These are phyloP conservation scores for Mucor piriformis DNA, from an alignment of 371 early-diverging fungal species.

Conservation along the genomic window DNA sequence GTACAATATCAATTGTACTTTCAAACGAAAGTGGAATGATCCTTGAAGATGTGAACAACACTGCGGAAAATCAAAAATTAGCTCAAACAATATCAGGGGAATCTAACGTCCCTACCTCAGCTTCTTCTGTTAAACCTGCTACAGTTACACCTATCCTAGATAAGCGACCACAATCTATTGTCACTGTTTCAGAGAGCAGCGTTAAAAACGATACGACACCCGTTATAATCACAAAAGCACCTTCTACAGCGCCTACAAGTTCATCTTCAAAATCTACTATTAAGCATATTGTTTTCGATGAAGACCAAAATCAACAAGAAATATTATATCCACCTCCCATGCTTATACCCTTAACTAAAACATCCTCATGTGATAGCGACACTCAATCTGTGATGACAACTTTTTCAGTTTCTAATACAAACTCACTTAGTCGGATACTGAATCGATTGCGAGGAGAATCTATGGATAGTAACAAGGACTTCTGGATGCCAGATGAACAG, in stretches of 20 bases:
- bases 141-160: neutral
- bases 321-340: constrained; percentile 3
- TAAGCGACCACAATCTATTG: neutral
- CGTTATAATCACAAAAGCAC: neutral
- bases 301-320: constrained; percentile 12
- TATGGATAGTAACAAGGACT: constrained; percentile 53
- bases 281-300: constrained; percentile 11
- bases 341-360: constrained; percentile 24
- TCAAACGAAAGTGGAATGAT: constrained; percentile 10
- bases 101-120: neutral
- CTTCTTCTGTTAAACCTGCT: neutral
- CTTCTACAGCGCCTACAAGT: constrained; percentile 1
- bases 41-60: neutral
- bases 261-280: neutral
- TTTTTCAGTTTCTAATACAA: constrained; percentile 53
- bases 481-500: constrained; percentile 84
- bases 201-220: neutral
- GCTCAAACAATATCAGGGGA: neutral
- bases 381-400: constrained; percentile 57
- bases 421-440: constrained; percentile 52
- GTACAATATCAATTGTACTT: constrained; percentile 5
- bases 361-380: constrained; percentile 50
- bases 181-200: neutral
- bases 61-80: neutral
- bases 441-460: constrained; percentile 57